Evolutionary conservation across 208 protist genomes (phyloP), one percentile per base, ranked within the genome.

Genomic region (Polymyxa betae): DNA sequence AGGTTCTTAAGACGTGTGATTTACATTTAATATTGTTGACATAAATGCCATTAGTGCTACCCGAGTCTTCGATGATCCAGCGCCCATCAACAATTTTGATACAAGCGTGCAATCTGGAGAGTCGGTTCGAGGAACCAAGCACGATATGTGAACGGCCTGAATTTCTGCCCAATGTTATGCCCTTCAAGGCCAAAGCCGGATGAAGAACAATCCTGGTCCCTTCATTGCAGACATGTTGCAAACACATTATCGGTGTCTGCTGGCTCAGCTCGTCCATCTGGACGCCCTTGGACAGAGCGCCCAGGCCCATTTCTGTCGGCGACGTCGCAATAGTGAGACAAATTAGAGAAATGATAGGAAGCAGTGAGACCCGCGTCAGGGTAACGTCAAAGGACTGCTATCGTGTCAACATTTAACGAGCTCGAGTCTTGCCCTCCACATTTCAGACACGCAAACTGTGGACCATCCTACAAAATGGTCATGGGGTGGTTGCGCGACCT

Each of bases 31-130:
- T n/a, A 43, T 43, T n/a, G 72, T 82, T 82, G 16, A 82, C 72
- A n/a, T 40, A 82, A 82, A 82, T 35, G 40, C 72, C 72, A 35
- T 82, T 82, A 20, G 72, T 82, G 16, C 35, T 45, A 35, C 12
- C n/a, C 16, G 35, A n/a, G n/a, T 82, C 72, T 43, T 43, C 72
- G n/a, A 82, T 35, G n/a, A 82, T n/a, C 72, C 72, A 82, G 72
- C 35, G 72, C 16, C 72, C 35, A 35, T 82, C 72, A 20, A 20
- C 40, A 12, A 82, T 5, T 82, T 20, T 40, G 5, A 82, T 82
- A 20, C n/a, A 12, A n/a, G 72, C 72, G 35, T 82, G 72, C 16
- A 5, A 38, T 20, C 72, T 5, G 16, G 72, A 82, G 5, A 82
- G 16, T 5, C 40, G n/a, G n/a, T 12, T 82, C 5, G 72, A 82